A percentile compares a stretch with the other conserved stretches of the same genome.
Conservation (phyloP, 2,329 filamentous ascomycete species). For the Penicillium thymicola region DNA sequence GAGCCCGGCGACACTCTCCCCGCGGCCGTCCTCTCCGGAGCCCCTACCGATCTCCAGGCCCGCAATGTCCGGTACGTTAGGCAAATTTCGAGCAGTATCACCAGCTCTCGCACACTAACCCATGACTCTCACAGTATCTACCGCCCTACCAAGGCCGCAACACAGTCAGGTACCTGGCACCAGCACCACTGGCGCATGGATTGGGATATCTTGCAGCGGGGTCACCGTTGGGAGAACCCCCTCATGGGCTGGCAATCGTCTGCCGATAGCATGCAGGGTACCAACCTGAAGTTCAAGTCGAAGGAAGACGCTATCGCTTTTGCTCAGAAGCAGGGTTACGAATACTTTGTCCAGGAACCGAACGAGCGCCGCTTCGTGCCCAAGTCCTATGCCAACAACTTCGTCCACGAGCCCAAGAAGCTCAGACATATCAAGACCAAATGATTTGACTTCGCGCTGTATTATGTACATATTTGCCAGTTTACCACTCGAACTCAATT, state of each 20-base stretch:
- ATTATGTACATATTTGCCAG: slow-evolving; percentile 37
- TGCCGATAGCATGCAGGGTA: slow-evolving; percentile 91
- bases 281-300: slow-evolving; percentile 79
- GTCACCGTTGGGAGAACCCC: slow-evolving; percentile 96
- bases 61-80: slow-evolving; percentile 78
- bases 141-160: slow-evolving; percentile 87
- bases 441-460: slow-evolving; percentile 48
- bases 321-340: slow-evolving; percentile 97
- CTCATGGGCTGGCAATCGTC: slow-evolving; percentile 99
- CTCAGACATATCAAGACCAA: slow-evolving; percentile 84
- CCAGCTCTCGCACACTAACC: slow-evolving; percentile 12
- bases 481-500: slow-evolving; percentile 21
- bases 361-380: slow-evolving; percentile 80
- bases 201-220: slow-evolving; percentile 90
- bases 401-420: slow-evolving; percentile 78
- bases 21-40: slow-evolving; percentile 84
- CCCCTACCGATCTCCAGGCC: slow-evolving; percentile 88
- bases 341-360: slow-evolving; percentile 98
- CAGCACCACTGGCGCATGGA: slow-evolving; percentile 92
- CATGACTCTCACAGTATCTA: slow-evolving; percentile 66
- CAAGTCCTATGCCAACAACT: slow-evolving; percentile 98
- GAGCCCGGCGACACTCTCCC: slow-evolving; percentile 72
- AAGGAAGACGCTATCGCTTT: slow-evolving; percentile 96
- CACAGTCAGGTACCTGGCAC: slow-evolving; percentile 88
- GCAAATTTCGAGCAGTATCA: neutral